A percentile compares a stretch with the other conserved stretches of the same genome.
phyloP scores from a whole-genome alignment of 2,329 filamentous ascomycete species.

The Neonectria magnoliae region DNA sequence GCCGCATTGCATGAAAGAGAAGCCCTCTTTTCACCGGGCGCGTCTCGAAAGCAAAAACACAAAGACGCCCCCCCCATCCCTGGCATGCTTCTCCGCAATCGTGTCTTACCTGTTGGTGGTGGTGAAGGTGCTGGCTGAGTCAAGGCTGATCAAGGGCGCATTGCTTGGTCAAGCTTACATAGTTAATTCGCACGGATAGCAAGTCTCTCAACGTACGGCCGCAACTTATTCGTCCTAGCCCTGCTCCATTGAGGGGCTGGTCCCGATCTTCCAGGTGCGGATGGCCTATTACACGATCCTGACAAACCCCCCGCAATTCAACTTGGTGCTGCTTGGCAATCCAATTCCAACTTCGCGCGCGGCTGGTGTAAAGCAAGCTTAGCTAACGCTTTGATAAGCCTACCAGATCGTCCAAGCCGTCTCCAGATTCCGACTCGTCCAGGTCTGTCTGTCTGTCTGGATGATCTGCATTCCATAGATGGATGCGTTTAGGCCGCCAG shows the following conservation, averaged over 20 bases:
- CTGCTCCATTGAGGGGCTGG: neutral
- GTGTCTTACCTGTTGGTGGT: neutral
- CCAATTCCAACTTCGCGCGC: constrained; percentile 28
- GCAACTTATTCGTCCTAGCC: neutral
- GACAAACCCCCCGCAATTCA: constrained; percentile 39
- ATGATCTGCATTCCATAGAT: too few species aligned
- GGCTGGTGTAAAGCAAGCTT: constrained; percentile 34
- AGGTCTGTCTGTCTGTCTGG: too few species aligned
- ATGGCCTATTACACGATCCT: constrained; percentile 43
- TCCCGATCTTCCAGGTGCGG: constrained; percentile 1
- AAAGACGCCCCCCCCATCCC: neutral
- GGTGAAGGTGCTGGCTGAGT: constrained; percentile 15
- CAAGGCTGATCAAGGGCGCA: constrained; percentile 23
- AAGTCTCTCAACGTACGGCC: neutral
- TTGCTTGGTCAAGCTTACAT: constrained; percentile 7
- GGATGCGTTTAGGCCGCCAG: too few species aligned
- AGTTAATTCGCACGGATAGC: neutral
- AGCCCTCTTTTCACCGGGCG: too few species aligned
- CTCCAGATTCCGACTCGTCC: neutral
- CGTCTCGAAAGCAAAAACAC: neutral
- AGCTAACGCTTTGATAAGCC: constrained; percentile 44
- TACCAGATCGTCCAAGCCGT: neutral
- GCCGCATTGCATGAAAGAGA: too few species aligned
- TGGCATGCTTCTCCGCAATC: neutral
- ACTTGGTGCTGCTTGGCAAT: constrained; percentile 16